phyloP scores from a whole-genome alignment of 1,139 yeast species.

The Spathaspora sp. region DNA sequence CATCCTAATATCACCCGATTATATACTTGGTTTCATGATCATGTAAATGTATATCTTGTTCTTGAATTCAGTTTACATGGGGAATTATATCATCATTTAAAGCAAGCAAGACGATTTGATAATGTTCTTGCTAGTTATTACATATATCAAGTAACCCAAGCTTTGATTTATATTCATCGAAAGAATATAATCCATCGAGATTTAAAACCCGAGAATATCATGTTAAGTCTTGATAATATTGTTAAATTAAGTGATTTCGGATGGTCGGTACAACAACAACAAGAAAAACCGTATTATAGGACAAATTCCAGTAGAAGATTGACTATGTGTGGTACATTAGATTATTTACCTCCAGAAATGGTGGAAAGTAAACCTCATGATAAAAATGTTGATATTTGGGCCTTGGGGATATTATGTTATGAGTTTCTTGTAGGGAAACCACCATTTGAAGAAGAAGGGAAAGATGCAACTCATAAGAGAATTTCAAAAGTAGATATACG shows the following conservation, averaged over 20 bases:
- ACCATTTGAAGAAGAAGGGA: slow-evolving; percentile 82
- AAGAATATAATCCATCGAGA: slow-evolving; percentile 87
- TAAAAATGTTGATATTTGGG: slow-evolving; percentile 84
- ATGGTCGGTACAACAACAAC: slow-evolving; percentile 69
- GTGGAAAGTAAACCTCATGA: slow-evolving; percentile 83
- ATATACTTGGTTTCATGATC: slow-evolving; percentile 84
- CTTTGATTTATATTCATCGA: slow-evolving; percentile 72
- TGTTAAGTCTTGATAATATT: slow-evolving; percentile 69
- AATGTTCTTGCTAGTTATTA: slow-evolving; percentile 76
- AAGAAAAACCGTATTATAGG: slow-evolving; percentile 1
- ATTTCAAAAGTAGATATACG: slow-evolving; percentile 74
- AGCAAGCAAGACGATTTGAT: slow-evolving; percentile 52
- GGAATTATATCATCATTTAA: slow-evolving; percentile 75
- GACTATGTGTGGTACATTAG: slow-evolving; percentile 94
- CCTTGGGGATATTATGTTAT: slow-evolving; percentile 82
- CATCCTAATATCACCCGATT: slow-evolving; percentile 81
- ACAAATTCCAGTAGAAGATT: slow-evolving; percentile 43
- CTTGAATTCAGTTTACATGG: slow-evolving; percentile 87
- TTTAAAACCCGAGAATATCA: slow-evolving; percentile 86
- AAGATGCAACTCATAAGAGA: slow-evolving; percentile 72
- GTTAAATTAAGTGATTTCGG: slow-evolving; percentile 92
- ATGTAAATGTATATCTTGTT: slow-evolving; percentile 73
- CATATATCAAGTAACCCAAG: slow-evolving; percentile 79
- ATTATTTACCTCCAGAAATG: slow-evolving; percentile 95
- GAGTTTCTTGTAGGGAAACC: slow-evolving; percentile 89